These are phyloP conservation scores for Blastobotrys ciferrii DNA, from an alignment of 1,139 yeast genomes.

Conservation along the genomic window DNA sequence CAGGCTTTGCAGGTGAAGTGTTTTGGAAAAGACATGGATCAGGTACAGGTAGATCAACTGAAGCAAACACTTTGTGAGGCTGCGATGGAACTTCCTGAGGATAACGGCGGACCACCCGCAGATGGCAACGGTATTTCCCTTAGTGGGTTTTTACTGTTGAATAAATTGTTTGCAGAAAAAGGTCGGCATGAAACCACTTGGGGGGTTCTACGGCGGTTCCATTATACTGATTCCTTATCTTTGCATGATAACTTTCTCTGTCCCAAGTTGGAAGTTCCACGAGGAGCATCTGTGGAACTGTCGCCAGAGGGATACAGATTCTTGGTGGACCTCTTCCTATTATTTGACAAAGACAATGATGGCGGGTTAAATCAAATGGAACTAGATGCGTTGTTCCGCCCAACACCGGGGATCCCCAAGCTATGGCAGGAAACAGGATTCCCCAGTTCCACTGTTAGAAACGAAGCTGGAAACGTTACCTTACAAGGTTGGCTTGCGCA, in stretches of 20 bases:
- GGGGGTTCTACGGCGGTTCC: slow-evolving; percentile 85
- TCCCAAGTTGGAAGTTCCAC: slow-evolving; percentile 76
- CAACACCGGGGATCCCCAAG: slow-evolving; percentile 90
- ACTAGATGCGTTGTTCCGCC: slow-evolving; percentile 63
- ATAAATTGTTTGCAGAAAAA: slow-evolving; percentile 78
- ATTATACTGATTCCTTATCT: slow-evolving; percentile 88
- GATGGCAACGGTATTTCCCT: slow-evolving; percentile 57
- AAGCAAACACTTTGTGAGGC: slow-evolving; percentile 37
- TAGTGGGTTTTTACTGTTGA: slow-evolving; percentile 72
- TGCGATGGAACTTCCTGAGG: slow-evolving; percentile 14
- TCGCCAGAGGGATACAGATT: slow-evolving; percentile 94
- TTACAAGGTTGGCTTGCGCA: slow-evolving; percentile 98
- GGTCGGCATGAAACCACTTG: slow-evolving; percentile 96
- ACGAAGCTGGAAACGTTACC: slow-evolving; percentile 85
- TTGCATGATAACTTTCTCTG: slow-evolving; percentile 71
- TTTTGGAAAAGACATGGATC: slow-evolving; percentile 59
- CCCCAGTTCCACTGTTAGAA: slow-evolving; percentile 83
- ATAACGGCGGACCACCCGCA: slow-evolving; percentile 26
- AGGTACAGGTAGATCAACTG: slow-evolving; percentile 51
- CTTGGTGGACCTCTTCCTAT: slow-evolving; percentile 79
- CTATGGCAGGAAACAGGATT: slow-evolving; percentile 84
- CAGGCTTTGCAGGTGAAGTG: slow-evolving; percentile 68
- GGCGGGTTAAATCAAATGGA: slow-evolving; percentile 86
- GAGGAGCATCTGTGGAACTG: slow-evolving; percentile 78
- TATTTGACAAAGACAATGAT: slow-evolving; percentile 90